Percentiles rank a stretch among this genome's conserved stretches.
Evolutionary conservation across 768 basidiomycete species (phyloP).

Genomic region (Cystobasidium ongulense): DNA sequence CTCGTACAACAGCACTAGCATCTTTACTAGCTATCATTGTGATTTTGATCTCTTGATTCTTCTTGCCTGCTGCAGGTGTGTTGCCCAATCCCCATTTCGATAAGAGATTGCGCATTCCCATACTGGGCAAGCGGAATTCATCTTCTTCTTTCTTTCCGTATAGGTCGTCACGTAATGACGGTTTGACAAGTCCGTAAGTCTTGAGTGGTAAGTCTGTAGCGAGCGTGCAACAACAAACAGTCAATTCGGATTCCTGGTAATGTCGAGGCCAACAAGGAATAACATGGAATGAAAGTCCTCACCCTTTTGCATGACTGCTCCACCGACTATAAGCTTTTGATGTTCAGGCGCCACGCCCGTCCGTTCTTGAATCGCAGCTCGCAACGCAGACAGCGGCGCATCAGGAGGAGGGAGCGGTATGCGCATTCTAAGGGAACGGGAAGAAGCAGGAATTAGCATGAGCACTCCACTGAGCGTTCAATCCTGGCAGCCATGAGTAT

Average conservation of each 20-base stretch:
- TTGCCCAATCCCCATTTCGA: slow-evolving; percentile 23
- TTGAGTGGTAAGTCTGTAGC: slow-evolving; percentile 27
- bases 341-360: slow-evolving; percentile 30
- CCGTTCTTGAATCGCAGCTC: slow-evolving; percentile 12
- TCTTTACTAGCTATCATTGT: slow-evolving; percentile 29
- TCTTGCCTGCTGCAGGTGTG: not conserved
- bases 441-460: not conserved
- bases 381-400: slow-evolving; percentile 19
- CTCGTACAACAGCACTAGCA: slow-evolving; percentile 11
- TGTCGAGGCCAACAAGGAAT: not conserved
- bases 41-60: slow-evolving; percentile 16
- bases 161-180: slow-evolving; percentile 5
- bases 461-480: not conserved
- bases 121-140: not conserved
- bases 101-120: slow-evolving; percentile 3
- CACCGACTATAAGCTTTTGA: slow-evolving; percentile 27
- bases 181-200: slow-evolving; percentile 21
- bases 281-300: not conserved
- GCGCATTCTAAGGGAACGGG: not conserved
- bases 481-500: not conserved
- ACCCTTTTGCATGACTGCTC: slow-evolving; percentile 26
- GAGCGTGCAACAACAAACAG: not conserved
- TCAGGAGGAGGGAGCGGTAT: slow-evolving; percentile 21
- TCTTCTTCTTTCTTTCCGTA: not conserved
- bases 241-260: not conserved